Percentiles rank a stretch among this genome's conserved stretches.
Conservation (phyloP, 352 stramenopile species). For the Phytophthora colocasiae region DNA sequence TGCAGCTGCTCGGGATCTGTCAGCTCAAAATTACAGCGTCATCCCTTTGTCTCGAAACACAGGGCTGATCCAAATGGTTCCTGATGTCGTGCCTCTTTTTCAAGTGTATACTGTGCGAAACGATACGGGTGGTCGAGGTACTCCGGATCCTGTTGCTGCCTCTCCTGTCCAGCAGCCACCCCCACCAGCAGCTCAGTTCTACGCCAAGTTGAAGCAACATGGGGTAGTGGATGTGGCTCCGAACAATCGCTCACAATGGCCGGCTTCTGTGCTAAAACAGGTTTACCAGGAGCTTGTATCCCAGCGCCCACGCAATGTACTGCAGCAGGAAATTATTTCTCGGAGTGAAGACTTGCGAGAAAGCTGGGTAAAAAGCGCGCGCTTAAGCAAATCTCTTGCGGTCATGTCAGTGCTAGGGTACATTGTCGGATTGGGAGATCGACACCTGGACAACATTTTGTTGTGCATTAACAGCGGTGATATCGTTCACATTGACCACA, state of each 20-base stretch:
- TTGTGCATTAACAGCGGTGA: conserved; percentile 80
- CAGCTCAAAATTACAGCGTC: conserved; percentile 76
- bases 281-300: conserved; percentile 74
- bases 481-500: conserved; percentile 94
- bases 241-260: conserved; percentile 73
- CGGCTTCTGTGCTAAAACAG: conserved; percentile 60
- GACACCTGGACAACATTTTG: conserved; percentile 93
- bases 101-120: conserved; percentile 75
- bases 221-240: conserved; percentile 75
- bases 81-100: conserved; percentile 81
- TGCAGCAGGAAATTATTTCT: conserved; percentile 69
- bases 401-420: conserved; percentile 92
- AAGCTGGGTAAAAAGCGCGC: conserved; percentile 59
- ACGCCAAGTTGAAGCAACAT: conserved; percentile 82
- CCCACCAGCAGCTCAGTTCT: conserved; percentile 77
- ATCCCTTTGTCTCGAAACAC: conserved; percentile 81
- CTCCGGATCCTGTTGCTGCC: conserved; percentile 26
- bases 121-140: conserved; percentile 27
- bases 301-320: conserved; percentile 66
- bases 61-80: conserved; percentile 89
- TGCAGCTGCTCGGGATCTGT: conserved; percentile 53
- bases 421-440: conserved; percentile 90
- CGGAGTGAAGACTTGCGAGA: conserved; percentile 69
- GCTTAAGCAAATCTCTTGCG: conserved; percentile 78
- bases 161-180: conserved; percentile 33